These are phyloP conservation scores for Scheffersomyces lignicola DNA, from an alignment of 1,139 yeast genomes.

Conservation along the genomic window DNA sequence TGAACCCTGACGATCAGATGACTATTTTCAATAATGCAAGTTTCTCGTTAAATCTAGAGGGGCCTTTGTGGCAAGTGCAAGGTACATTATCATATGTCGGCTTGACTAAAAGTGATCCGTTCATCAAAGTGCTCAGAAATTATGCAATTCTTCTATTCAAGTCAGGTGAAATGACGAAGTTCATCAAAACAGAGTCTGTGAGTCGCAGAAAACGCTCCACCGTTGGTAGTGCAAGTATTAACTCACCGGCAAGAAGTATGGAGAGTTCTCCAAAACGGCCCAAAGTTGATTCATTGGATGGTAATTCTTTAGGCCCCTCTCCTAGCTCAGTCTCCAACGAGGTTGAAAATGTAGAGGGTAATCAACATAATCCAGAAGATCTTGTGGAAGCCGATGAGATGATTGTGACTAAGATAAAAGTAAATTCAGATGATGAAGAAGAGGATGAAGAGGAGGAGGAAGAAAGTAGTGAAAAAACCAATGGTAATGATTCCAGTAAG, in stretches of 20 bases:
- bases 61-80: conserved; percentile 41
- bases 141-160: conserved; percentile 36
- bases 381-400: conserved; percentile 12
- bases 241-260: conserved; percentile 1
- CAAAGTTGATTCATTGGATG: background rate
- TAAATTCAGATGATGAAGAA: conserved; percentile 4
- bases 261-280: background rate
- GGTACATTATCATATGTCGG: conserved; percentile 47
- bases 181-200: conserved; percentile 22
- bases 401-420: conserved; percentile 12
- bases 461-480: conserved; percentile 13
- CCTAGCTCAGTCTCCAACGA: background rate
- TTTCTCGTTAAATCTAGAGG: conserved; percentile 38
- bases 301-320: background rate
- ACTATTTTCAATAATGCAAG: conserved; percentile 38
- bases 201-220: conserved; percentile 14
- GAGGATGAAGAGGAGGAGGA: conserved; percentile 13
- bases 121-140: conserved; percentile 37
- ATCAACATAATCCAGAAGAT: conserved; percentile 1
- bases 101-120: conserved; percentile 43
- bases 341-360: conserved; percentile 3
- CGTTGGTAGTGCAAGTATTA: conserved; percentile 5
- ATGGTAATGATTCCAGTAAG: conserved; percentile 10
- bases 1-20: conserved; percentile 38
- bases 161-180: conserved; percentile 38